phyloP scores from a whole-genome alignment of 345 rosid species.

The Heritiera littoralis region DNA sequence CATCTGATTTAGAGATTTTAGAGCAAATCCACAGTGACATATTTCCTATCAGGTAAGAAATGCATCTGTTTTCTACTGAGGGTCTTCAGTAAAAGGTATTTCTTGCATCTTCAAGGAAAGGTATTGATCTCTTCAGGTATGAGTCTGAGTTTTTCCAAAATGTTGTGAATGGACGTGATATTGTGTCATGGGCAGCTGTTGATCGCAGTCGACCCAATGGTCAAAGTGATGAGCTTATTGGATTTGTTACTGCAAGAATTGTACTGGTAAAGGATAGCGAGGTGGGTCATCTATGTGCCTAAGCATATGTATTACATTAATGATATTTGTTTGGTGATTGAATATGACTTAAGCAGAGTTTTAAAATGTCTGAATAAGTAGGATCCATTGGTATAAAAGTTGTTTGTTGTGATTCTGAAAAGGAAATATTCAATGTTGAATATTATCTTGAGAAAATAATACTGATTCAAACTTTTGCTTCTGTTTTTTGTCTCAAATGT shows the following conservation, averaged over 20 bases:
- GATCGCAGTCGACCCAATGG: conserved; percentile 76
- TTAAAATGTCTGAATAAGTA: neutral
- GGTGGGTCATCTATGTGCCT: conserved; percentile 48
- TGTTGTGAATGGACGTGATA: conserved; percentile 76
- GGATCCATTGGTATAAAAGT: neutral
- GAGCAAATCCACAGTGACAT: conserved; percentile 71
- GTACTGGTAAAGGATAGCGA: conserved; percentile 79
- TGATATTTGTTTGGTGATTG: conserved; percentile 1
- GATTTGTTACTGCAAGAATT: conserved; percentile 84
- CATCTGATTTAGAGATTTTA: conserved; percentile 72
- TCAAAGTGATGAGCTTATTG: conserved; percentile 74
- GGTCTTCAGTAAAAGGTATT: conserved; percentile 8
- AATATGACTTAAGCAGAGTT: neutral
- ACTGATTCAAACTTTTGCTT: neutral
- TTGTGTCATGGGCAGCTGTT: conserved; percentile 93
- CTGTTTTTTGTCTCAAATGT: neutral
- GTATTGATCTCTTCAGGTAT: conserved; percentile 57
- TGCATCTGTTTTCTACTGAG: conserved; percentile 6
- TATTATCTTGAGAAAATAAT: neutral
- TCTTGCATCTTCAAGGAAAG: conserved; percentile 21
- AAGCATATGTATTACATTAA: conserved; percentile 5
- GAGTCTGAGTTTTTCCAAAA: conserved; percentile 91
- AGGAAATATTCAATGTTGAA: neutral
- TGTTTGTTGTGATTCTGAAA: conserved; percentile 1
- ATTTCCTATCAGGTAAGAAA: conserved; percentile 77